A percentile compares a stretch with the other conserved stretches of the same genome.
Conservation (phyloP, 805 yeast species). For the Phaffomyces antillensis region DNA sequence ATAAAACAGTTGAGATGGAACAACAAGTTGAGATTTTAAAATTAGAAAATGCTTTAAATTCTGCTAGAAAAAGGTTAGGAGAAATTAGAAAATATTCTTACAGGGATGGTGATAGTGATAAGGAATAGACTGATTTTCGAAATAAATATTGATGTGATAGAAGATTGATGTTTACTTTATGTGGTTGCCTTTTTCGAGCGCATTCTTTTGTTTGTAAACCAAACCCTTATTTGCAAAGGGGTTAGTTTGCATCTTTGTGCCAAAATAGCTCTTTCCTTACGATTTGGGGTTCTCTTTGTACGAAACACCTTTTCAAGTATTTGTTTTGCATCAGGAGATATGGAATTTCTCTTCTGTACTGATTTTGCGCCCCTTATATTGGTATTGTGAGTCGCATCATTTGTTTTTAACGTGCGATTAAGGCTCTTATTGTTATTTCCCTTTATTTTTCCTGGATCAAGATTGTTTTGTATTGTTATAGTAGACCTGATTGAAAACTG, state of each 20-base stretch:
- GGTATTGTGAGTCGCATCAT: not conserved
- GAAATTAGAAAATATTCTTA: conserved; percentile 79
- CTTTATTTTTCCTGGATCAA: too few relatives aligned
- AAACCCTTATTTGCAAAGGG: conserved; percentile 27
- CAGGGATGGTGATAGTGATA: conserved; percentile 54
- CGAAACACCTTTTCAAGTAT: conserved; percentile 18
- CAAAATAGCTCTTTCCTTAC: conserved; percentile 23
- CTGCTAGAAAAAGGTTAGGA: conserved; percentile 76
- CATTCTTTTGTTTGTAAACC: conserved; percentile 30
- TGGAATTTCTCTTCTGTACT: not conserved
- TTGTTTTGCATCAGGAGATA: too few relatives aligned
- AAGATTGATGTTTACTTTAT: too few relatives aligned
- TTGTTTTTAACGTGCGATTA: not conserved
- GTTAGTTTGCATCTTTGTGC: conserved; percentile 25
- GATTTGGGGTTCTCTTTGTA: conserved; percentile 22
- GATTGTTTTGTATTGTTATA: not conserved
- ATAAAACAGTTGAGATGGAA: conserved; percentile 83
- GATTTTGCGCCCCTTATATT: too few relatives aligned
- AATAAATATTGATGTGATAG: too few relatives aligned
- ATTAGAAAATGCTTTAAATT: conserved; percentile 62
- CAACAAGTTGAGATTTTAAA: conserved; percentile 87
- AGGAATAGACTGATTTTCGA: conserved; percentile 23
- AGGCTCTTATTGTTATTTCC: too few relatives aligned
- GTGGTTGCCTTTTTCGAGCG: conserved; percentile 12
- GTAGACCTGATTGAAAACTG: too few relatives aligned